These are phyloP conservation scores for Eucalyptus curtisii DNA, from an alignment of 345 rosid genomes.

Conservation along the genomic window DNA sequence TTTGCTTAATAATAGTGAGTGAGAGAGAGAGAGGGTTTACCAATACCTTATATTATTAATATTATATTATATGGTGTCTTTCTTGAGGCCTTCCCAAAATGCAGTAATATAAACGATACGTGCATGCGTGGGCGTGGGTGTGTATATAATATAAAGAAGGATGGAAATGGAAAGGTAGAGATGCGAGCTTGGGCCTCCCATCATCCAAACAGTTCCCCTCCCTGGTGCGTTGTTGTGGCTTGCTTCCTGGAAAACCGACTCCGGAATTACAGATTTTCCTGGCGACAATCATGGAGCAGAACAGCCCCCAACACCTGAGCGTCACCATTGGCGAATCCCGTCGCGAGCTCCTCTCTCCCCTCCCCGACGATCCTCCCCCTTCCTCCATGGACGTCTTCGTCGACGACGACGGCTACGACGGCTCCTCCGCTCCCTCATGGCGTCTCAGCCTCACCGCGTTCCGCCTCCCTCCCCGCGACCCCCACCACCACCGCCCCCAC, in stretches of 20 bases:
- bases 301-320: not conserved
- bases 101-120: not conserved
- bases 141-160: not conserved
- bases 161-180: not conserved
- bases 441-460: constrained; percentile 6
- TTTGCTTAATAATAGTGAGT: not conserved
- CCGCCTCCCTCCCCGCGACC: not conserved
- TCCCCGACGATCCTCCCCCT: not conserved
- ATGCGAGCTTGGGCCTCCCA: not conserved
- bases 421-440: not conserved
- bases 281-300: not conserved
- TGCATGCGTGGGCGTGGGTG: not conserved
- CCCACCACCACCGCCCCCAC: not conserved
- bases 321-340: not conserved
- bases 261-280: not conserved
- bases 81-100: not conserved
- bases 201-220: not conserved
- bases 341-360: not conserved
- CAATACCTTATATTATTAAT: not conserved
- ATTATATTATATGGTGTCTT: not conserved
- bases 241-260: not conserved
- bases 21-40: not conserved
- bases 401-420: too few species aligned
- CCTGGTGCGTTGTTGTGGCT: not conserved
- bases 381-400: not conserved